Conservation (phyloP, 768 basidiomycete genomes). For the Russula virescens region DNA sequence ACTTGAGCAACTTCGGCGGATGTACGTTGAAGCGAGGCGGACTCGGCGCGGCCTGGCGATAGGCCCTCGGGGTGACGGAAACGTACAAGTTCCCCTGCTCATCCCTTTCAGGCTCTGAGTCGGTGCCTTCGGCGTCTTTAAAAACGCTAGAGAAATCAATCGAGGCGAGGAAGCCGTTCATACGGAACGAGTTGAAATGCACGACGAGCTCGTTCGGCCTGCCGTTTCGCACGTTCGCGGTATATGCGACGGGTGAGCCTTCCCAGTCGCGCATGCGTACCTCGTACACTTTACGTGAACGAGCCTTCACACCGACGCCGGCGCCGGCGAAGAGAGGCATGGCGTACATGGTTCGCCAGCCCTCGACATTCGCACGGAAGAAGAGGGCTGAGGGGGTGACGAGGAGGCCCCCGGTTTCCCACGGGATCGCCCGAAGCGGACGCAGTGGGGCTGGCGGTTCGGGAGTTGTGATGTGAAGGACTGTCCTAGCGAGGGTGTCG, state of each 20-base stretch:
- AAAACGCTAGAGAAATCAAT: conserved; percentile 31
- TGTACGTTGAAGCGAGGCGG: too few species aligned
- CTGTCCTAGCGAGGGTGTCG: too few species aligned
- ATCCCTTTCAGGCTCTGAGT: conserved; percentile 21
- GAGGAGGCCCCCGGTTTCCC: conserved; percentile 30
- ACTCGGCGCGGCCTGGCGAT: conserved; percentile 33
- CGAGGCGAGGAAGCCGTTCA: too few species aligned
- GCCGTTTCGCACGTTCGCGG: too few species aligned
- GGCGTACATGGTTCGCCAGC: conserved; percentile 29
- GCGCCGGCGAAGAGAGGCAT: conserved; percentile 27
- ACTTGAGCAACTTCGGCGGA: too few species aligned
- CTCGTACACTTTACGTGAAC: conserved; percentile 22
- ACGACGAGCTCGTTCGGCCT: too few species aligned
- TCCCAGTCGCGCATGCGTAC: too few species aligned
- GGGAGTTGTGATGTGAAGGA: conserved; percentile 38
- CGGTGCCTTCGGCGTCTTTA: conserved; percentile 7
- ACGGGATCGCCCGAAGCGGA: conserved; percentile 34
- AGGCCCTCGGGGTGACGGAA: conserved; percentile 29
- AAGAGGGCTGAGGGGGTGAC: conserved; percentile 26
- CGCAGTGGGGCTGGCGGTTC: conserved; percentile 27
- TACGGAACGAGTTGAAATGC: too few species aligned
- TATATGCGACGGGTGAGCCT: too few species aligned
- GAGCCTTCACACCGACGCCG: too few species aligned
- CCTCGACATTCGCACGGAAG: conserved; percentile 38
- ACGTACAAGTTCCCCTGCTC: conserved; percentile 29